These are phyloP conservation scores for Ambrosiella cleistominuta DNA, from an alignment of 2,329 filamentous ascomycete species.

Conservation along the genomic window DNA sequence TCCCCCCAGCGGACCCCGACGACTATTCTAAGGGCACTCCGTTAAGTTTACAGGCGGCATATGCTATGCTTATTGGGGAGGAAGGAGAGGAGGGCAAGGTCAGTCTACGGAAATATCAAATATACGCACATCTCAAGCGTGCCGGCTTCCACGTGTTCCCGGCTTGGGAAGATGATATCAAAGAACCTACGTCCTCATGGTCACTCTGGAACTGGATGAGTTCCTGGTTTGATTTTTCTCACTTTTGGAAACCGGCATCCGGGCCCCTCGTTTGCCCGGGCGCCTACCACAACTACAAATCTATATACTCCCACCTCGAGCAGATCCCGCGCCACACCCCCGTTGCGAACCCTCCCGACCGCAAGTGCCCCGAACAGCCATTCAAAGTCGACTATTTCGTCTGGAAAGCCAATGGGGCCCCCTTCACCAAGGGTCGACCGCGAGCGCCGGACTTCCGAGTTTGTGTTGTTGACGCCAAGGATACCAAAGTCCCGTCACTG, in stretches of 20 bases:
- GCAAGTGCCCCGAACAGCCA: conserved; percentile 25
- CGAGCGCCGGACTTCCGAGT: conserved; percentile 69
- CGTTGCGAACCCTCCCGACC: conserved; percentile 6
- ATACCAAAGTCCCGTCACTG: conserved; percentile 53
- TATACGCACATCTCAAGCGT: conserved; percentile 71
- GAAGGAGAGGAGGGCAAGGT: conserved; percentile 44
- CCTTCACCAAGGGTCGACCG: conserved; percentile 65
- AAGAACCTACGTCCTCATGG: conserved; percentile 12
- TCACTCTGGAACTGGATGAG: conserved; percentile 36
- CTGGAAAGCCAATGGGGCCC: conserved; percentile 47
- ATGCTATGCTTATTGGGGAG: conserved; percentile 62
- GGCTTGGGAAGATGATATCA: conserved; percentile 28
- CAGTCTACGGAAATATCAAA: conserved; percentile 64
- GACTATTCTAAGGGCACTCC: conserved; percentile 52
- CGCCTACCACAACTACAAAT: conserved; percentile 46
- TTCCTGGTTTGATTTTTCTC: conserved; percentile 25
- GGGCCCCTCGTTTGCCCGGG: conserved; percentile 45
- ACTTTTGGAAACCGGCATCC: conserved; percentile 14
- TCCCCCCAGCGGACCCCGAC: conserved; percentile 17
- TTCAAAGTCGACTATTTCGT: conserved; percentile 66
- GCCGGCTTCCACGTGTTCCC: conserved; percentile 67
- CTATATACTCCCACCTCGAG: conserved; percentile 61
- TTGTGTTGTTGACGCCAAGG: conserved; percentile 60
- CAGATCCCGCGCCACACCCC: conserved; percentile 56
- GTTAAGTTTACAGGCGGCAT: conserved; percentile 79